phyloP scores from a whole-genome alignment of 139 green algal genomes.

The Tetratostichococcus sp. region DNA sequence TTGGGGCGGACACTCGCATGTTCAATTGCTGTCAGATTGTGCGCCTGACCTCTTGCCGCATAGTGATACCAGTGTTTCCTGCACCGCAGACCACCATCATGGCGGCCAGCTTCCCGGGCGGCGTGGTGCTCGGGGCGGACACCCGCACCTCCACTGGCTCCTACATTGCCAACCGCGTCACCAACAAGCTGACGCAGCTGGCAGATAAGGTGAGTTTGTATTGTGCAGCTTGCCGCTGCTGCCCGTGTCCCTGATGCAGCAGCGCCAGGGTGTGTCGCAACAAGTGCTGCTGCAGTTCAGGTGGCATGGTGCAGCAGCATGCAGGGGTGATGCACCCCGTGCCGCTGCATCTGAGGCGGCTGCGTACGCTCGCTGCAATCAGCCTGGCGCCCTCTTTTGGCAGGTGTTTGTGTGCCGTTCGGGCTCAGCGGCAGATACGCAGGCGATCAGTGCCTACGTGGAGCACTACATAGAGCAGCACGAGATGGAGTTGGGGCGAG shows the following conservation, averaged over 20 bases:
- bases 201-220: constrained; percentile 68
- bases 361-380: no score
- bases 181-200: constrained; percentile 91
- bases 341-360: no score
- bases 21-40: no score
- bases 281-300: no score
- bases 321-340: no score
- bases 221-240: constrained; percentile 31
- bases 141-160: constrained; percentile 76
- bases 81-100: constrained; percentile 83
- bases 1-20: constrained; percentile 85
- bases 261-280: no score
- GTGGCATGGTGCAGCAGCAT: no score
- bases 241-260: no score
- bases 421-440: constrained; percentile 84
- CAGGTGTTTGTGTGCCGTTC: constrained; percentile 68
- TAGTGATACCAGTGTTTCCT: constrained; percentile 84
- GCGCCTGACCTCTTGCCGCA: no score
- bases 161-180: constrained; percentile 90
- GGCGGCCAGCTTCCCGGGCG: constrained; percentile 73
- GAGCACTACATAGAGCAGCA: constrained; percentile 65
- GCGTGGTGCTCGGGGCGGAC: constrained; percentile 87
- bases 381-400: not conserved
- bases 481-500: constrained; percentile 59
- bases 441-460: constrained; percentile 79